A percentile compares a stretch with the other conserved stretches of the same genome.
Conservation (phyloP, 2,329 filamentous ascomycete genomes). For the Lojkania enalia region DNA sequence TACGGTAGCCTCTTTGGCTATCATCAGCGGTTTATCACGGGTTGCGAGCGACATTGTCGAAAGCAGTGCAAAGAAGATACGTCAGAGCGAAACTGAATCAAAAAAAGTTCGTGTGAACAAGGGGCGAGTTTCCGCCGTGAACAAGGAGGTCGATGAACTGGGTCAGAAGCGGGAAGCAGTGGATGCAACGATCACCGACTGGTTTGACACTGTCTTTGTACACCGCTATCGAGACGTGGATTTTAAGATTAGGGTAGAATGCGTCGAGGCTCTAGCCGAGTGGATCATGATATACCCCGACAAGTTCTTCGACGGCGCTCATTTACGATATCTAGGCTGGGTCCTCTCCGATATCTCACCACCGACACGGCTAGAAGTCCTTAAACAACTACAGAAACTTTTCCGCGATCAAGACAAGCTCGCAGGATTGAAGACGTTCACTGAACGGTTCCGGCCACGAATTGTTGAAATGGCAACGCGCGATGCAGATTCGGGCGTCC, state of each 20-base stretch:
- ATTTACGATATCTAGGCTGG: slow-evolving; percentile 94
- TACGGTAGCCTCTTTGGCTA: slow-evolving; percentile 78
- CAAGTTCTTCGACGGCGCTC: slow-evolving; percentile 86
- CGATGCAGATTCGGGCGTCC: slow-evolving; percentile 79
- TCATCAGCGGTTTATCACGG: slow-evolving; percentile 76
- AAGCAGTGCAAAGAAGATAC: slow-evolving; percentile 73
- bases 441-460: slow-evolving; percentile 83
- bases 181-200: slow-evolving; percentile 75
- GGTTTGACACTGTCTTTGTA: slow-evolving; percentile 90
- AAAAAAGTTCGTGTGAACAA: slow-evolving; percentile 77
- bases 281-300: slow-evolving; percentile 89
- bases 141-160: slow-evolving; percentile 71
- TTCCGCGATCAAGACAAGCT: slow-evolving; percentile 82
- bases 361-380: slow-evolving; percentile 77
- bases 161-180: slow-evolving; percentile 70
- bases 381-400: slow-evolving; percentile 79
- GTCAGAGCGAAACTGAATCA: slow-evolving; percentile 77
- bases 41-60: slow-evolving; percentile 72
- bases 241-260: slow-evolving; percentile 83
- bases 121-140: slow-evolving; percentile 71
- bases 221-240: slow-evolving; percentile 96
- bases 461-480: slow-evolving; percentile 90
- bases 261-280: slow-evolving; percentile 79
- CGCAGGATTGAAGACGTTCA: slow-evolving; percentile 79
- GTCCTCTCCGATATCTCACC: slow-evolving; percentile 81